phyloP scores from a whole-genome alignment of 768 basidiomycete species.

The Amanita exitialis region DNA sequence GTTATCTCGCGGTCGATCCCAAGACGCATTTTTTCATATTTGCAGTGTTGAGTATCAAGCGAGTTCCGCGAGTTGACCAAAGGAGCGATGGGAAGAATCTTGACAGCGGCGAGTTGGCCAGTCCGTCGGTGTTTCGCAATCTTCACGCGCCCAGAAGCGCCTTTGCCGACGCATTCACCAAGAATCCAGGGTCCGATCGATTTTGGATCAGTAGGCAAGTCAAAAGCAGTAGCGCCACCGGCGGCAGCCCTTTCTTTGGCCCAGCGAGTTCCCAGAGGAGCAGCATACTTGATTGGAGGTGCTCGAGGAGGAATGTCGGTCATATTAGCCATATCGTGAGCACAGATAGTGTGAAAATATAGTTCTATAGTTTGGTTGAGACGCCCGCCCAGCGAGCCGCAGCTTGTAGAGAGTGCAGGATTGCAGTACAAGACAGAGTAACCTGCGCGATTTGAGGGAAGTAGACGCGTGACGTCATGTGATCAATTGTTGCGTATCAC shows the following conservation, averaged over 20 bases:
- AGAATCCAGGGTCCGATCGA: conserved; percentile 88
- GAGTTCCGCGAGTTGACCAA: conserved; percentile 65
- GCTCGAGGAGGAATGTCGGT: conserved; percentile 55
- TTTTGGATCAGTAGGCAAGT: conserved; percentile 78
- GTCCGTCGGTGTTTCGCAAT: conserved; percentile 82
- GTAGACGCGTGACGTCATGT: conserved; percentile 13
- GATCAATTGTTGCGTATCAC: not conserved
- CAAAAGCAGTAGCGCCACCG: conserved; percentile 60
- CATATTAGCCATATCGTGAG: conserved; percentile 26
- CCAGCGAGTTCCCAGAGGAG: conserved; percentile 76
- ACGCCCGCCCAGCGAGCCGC: conserved; percentile 35
- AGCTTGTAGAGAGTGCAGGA: conserved; percentile 11
- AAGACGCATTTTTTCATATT: conserved; percentile 72
- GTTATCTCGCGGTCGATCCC: conserved; percentile 92
- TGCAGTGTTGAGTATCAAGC: conserved; percentile 53
- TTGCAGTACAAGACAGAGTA: not conserved
- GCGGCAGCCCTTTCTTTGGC: conserved; percentile 82
- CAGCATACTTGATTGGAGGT: conserved; percentile 60
- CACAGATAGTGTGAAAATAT: conserved; percentile 15
- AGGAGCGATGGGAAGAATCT: conserved; percentile 83
- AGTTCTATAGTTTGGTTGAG: conserved; percentile 20
- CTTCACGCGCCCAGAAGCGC: conserved; percentile 89
- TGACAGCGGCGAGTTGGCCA: conserved; percentile 89
- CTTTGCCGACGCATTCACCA: conserved; percentile 90
- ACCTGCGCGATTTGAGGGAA: conserved; percentile 4